These are phyloP conservation scores for Croton setiger DNA, from an alignment of 441 rosid species.

Conservation along the genomic window DNA sequence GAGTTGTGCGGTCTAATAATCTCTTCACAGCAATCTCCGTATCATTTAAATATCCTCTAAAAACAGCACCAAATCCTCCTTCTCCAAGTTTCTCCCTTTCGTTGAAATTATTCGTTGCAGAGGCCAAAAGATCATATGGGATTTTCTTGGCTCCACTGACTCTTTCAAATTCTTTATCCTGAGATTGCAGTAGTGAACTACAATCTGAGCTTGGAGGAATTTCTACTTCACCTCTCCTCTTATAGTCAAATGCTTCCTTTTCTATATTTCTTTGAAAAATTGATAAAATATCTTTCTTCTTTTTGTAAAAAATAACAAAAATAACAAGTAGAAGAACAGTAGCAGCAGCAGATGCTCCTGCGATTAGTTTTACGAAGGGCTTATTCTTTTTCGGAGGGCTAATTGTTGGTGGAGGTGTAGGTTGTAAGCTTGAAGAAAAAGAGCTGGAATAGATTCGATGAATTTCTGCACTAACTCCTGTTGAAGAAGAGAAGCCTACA, in stretches of 20 bases:
- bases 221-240: no score
- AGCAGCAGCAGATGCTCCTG: no score
- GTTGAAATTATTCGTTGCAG: not conserved
- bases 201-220: no score
- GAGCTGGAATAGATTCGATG: not conserved
- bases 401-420: no score
- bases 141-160: constrained; percentile 18
- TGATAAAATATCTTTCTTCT: no score
- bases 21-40: not conserved
- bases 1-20: not conserved
- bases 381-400: no score
- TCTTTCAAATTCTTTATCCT: constrained; percentile 2
- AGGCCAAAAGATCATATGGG: not conserved
- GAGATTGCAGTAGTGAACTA: no score
- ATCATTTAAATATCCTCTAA: not conserved
- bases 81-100: not conserved
- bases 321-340: no score
- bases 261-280: no score
- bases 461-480: not conserved
- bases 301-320: no score
- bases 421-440: not conserved
- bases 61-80: constrained; percentile 11
- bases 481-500: not conserved
- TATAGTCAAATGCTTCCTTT: no score
- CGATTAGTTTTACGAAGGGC: no score